Evolutionary conservation across 192 early-diverging fungal genomes (phyloP), one percentile per base, ranked within the genome.

Genomic region (Entomortierella parvispora): DNA sequence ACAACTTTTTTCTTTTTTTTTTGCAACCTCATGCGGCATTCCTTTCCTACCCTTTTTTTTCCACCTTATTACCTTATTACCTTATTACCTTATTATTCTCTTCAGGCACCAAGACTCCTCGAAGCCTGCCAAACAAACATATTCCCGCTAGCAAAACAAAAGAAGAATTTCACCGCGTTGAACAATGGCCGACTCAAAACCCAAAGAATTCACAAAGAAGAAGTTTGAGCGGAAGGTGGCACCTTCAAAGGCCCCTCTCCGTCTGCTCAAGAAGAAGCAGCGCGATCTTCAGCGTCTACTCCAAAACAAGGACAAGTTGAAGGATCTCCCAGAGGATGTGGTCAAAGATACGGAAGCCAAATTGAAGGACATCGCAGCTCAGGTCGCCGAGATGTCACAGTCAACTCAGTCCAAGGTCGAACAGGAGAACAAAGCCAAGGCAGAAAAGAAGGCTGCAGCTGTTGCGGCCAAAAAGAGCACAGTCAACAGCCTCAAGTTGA

Each of bases 221-320:
- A 40, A 62, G 2, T 22, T 25, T 2, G 11, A 63, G 28, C 34
- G 74, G 48, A 68, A 58, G 43, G 50, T 50, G 2, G 65, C 53
- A 0, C 74, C 74, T 6, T 77, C 74, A 3, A 77, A 77, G 55
- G 74, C 74, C 22, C 74, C 74, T 0, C 46, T 65, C 4, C 74
- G 74, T 42, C 45, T 77, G 3, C 33, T 77, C 15, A 77, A 68
- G 49, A 62, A 64, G 51, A 68, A 77, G 26, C 53, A 68, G 5
- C 65, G 74, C 20, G 66, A 77, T 46, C 32, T 77, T 60, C 65
- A 68, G 31, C 65, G 74, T 20, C 65, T 77, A 17, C 40, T 77
- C 37, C 33, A 68, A 31, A 77, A 77, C 48, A 68, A 77, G 61
- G 61, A 68, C 22, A 62, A 34, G 2, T 23, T 59, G n/a, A 77